Evolutionary conservation across 495 filamentous ascomycete species (phyloP).

Genomic region (Xylaria cubensis): DNA sequence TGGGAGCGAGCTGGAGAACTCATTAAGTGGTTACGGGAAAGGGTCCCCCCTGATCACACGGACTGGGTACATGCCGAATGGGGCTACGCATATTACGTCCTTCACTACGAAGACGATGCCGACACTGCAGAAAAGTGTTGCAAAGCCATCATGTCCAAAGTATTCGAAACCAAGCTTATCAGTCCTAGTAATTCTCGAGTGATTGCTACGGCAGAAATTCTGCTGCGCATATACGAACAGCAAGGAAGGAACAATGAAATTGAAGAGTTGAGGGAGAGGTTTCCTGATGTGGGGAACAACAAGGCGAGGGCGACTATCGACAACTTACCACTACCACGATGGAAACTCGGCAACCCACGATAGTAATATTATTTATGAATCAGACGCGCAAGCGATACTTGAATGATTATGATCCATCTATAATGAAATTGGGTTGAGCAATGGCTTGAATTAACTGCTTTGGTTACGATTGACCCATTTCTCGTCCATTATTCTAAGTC

Average conservation of each 20-base stretch:
- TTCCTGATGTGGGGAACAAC: constrained; percentile 17
- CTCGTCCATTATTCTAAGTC: too few relatives aligned
- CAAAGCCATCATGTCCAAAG: constrained; percentile 16
- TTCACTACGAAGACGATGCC: constrained; percentile 20
- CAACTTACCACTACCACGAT: constrained; percentile 20
- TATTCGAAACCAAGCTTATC: constrained; percentile 26
- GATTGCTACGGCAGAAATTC: constrained; percentile 31
- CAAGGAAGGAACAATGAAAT: constrained; percentile 28
- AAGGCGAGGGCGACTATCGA: constrained; percentile 5
- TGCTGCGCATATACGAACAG: constrained; percentile 33
- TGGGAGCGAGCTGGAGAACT: constrained; percentile 34
- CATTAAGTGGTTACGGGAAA: constrained; percentile 28
- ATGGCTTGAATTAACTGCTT: too few relatives aligned
- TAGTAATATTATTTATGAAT: neutral
- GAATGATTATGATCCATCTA: neutral
- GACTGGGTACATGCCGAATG: constrained; percentile 23
- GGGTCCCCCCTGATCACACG: constrained; percentile 13
- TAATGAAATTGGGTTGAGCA: neutral
- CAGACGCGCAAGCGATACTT: neutral
- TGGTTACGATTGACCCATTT: too few relatives aligned
- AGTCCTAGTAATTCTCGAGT: constrained; percentile 32
- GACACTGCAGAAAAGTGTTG: constrained; percentile 23
- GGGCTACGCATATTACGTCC: constrained; percentile 24
- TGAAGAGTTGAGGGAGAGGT: constrained; percentile 24
- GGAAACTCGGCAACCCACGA: constrained; percentile 4